Evolutionary conservation across 2,329 filamentous ascomycete species (phyloP), one percentile per base, ranked within the genome.

Genomic region (Calonectria ilicicola): DNA sequence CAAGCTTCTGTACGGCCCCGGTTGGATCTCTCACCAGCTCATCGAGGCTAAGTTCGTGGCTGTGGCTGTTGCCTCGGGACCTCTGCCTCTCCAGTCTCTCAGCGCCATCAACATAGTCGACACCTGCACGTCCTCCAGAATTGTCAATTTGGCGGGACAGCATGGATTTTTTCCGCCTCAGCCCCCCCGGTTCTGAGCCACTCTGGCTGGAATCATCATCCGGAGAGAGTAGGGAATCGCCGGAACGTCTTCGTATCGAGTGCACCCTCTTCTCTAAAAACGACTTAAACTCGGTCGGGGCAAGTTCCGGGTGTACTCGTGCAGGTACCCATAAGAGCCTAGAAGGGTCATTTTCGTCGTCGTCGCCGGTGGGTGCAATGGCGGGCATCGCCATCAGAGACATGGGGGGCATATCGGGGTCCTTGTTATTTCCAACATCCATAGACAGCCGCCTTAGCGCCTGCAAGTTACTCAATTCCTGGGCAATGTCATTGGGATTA

Each of bases 321-420:
- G 97, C 97, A 6, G 97, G 97, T 7, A 99, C 97, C 97, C 97
- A 99, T 76, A 98, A 94, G 72, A 98, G 86, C 74, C 95, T 91
- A 2, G 96, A 95, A 9, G 95, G 92, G 81, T 98, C 96, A 78
- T 95, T 93, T 82, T 98, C 95, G 79, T 97, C 93, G 74, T 95
- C 93, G 72, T 91, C 90, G 38, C 92, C 91, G 3, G 89, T 91
- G 1, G 94, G 94, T 21, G 94, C 93, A 74, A 93, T 90, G 21
- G 93, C 89, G 3, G 94, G 92, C 85, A 95, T 93, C 49, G 93
- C 91, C 80, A 94, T 90, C 46, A 92, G 85, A 6, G 89, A 89
- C 81, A 91, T 87, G 2, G 93, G 93, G 17, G 95, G 92, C 76
- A 97, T 87, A 82, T 97, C 94, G 0, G 94, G 92, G 77, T 94